phyloP scores from a whole-genome alignment of 2,329 filamentous ascomycete genomes.

The Gliomastix tumulicola region DNA sequence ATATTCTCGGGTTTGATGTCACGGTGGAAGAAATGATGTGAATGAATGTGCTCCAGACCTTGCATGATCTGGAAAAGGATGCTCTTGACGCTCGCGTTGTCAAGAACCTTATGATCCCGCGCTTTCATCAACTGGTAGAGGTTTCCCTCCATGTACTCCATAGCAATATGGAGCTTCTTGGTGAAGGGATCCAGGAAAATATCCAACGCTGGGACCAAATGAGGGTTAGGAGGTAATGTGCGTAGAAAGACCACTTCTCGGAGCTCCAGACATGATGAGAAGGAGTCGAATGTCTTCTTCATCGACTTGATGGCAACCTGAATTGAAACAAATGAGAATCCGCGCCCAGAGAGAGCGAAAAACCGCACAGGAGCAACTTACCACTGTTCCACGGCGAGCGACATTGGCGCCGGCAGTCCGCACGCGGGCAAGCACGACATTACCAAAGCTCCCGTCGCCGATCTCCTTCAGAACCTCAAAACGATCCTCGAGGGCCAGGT shows the following conservation, averaged over 20 bases:
- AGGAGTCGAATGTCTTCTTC: constrained; percentile 98
- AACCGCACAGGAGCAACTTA: no score
- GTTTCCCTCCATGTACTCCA: constrained; percentile 99
- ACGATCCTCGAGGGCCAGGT: constrained; percentile 73
- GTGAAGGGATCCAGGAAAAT: constrained; percentile 96
- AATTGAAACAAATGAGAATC: constrained; percentile 7
- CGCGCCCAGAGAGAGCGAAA: no score
- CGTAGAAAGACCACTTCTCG: constrained; percentile 95
- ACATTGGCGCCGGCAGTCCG: constrained; percentile 83
- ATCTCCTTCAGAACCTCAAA: constrained; percentile 98
- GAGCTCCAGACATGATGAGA: constrained; percentile 82
- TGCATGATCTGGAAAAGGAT: constrained; percentile 96
- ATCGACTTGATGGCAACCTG: constrained; percentile 99
- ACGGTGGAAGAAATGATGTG: no score
- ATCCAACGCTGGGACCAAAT: constrained; percentile 94
- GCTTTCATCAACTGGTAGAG: constrained; percentile 99
- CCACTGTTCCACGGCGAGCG: constrained; percentile 84
- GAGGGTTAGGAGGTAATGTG: constrained; percentile 78
- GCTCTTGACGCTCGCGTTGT: constrained; percentile 90
- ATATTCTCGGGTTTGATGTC: constrained; percentile 99
- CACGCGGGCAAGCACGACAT: constrained; percentile 85
- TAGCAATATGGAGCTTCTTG: constrained; percentile 94
- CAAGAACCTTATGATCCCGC: constrained; percentile 87
- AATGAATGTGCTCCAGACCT: constrained; percentile 93
- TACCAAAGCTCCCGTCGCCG: constrained; percentile 97